Base-by-base conservation (phyloP, 805 yeast genomes). In the Jamesozyma spencerorum region DNA sequence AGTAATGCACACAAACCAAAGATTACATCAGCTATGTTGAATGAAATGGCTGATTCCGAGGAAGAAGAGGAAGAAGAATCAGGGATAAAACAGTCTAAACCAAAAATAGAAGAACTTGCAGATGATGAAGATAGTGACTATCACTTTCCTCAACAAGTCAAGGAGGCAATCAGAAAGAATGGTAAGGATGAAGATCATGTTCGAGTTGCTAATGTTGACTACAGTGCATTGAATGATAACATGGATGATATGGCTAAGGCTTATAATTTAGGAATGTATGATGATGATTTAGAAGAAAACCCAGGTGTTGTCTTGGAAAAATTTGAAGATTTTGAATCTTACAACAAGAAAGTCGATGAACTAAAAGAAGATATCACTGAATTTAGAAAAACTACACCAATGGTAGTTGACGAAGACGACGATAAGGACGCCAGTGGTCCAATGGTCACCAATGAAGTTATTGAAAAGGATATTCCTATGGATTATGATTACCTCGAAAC, bases 201-300 rank as follows among this genome's bases (percentile, higher is more conserved):
- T 3, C 46, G 43, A 18, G 49, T 51, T 6, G 60, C 63, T 5
- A 47, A 44, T 14, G 51, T 64, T 7, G 79, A 75, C 44, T 72
- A 65, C 47, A 55, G 51, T 8, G 48, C 65, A 2, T 43, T 73
- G 22, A 69, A 67, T 18, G 64, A 64, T 15, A 72, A 75, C 48
- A 42, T 72, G 47, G 81, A 76, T 37, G 68, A 72, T 3, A 72
- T 78, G 79, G 81, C 75, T 0, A 66, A 69, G 38, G 82, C 81
- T 0, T 79, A 79, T 47, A 62, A 68, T n/a, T 48, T 67, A 18
- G 85, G 84, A 1, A 55, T 72, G 47, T 77, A 75, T 50, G 82
- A 78, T 50, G 83, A 75, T 44, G 83, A 79, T 47, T 57, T 73
- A 8, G 67, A 62, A 18, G 72, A 77, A 0, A 69, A 70, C 37